A percentile compares a stretch with the other conserved stretches of the same genome.
phyloP scores from a whole-genome alignment of 2,329 filamentous ascomycete species.

The Arthrobotrys conoides region DNA sequence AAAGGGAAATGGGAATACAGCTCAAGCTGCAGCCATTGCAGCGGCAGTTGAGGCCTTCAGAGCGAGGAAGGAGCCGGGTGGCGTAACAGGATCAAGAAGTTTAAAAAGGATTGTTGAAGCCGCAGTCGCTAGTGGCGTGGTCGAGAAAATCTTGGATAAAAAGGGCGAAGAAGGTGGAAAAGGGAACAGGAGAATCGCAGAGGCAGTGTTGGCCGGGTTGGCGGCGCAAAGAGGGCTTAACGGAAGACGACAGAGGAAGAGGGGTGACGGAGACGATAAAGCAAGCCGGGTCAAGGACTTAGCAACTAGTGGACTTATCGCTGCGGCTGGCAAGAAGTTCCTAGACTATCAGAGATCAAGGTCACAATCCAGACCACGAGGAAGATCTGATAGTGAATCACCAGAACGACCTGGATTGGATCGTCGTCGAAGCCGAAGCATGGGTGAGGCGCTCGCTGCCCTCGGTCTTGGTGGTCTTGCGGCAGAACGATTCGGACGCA shows the following conservation, averaged over 20 bases:
- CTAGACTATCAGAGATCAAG: constrained; percentile 52
- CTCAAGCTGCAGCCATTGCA: constrained; percentile 53
- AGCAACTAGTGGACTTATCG: constrained; percentile 45
- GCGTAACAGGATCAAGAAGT: constrained; percentile 50
- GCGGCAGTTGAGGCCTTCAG: constrained; percentile 56
- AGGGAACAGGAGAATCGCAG: constrained; percentile 48
- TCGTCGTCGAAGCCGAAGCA: constrained; percentile 47
- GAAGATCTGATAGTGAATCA: constrained; percentile 30
- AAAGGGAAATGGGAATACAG: constrained; percentile 34
- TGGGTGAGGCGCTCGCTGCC: constrained; percentile 38
- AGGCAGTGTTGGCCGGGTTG: constrained; percentile 51
- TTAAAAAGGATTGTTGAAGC: constrained; percentile 54
- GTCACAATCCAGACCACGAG: constrained; percentile 48
- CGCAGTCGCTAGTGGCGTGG: constrained; percentile 47
- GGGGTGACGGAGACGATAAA: constrained; percentile 31
- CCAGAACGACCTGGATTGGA: constrained; percentile 50
- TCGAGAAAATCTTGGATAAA: constrained; percentile 53
- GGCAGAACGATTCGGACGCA: constrained; percentile 38
- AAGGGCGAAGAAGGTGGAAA: constrained; percentile 50
- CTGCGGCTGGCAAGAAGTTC: constrained; percentile 58
- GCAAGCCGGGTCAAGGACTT: constrained; percentile 41
- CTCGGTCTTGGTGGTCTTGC: constrained; percentile 56
- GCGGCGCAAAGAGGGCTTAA: constrained; percentile 52
- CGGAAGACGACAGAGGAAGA: constrained; percentile 30
- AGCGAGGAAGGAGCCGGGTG: constrained; percentile 55